Percentiles rank a stretch among this genome's conserved stretches.
These are phyloP conservation scores for Hygrophorus pudorinus DNA, from an alignment of 768 basidiomycete genomes.

Conservation along the genomic window DNA sequence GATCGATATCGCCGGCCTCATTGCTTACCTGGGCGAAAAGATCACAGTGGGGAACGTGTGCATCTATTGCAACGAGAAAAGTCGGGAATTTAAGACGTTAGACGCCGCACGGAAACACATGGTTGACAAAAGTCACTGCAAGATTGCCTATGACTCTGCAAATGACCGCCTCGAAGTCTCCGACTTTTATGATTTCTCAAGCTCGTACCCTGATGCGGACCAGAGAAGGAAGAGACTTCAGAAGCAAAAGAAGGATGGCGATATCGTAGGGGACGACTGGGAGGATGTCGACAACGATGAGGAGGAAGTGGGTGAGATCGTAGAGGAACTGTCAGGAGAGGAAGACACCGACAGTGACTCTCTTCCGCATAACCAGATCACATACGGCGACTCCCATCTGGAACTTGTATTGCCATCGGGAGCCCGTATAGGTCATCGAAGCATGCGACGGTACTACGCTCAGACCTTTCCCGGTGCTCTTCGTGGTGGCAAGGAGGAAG, in stretches of 20 bases:
- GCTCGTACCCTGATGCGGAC: constrained; percentile 57
- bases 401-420: constrained; percentile 94
- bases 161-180: constrained; percentile 77
- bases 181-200: constrained; percentile 88
- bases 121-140: constrained; percentile 94
- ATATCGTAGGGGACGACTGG: constrained; percentile 19
- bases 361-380: constrained; percentile 44
- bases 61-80: constrained; percentile 78
- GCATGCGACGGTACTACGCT: constrained; percentile 75
- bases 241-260: constrained; percentile 15
- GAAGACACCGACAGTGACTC: constrained; percentile 29
- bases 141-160: constrained; percentile 82
- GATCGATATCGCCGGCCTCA: constrained; percentile 70
- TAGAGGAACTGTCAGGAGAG: constrained; percentile 26
- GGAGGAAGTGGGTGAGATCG: constrained; percentile 33
- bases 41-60: constrained; percentile 90
- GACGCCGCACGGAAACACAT: constrained; percentile 94
- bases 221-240: constrained; percentile 14
- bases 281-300: constrained; percentile 31
- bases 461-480: constrained; percentile 57
- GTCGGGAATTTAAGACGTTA: constrained; percentile 72
- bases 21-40: constrained; percentile 86
- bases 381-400: constrained; percentile 70
- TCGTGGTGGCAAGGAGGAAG: constrained; percentile 33
- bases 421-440: constrained; percentile 84